phyloP scores from a whole-genome alignment of 2,329 filamentous ascomycete genomes.

The Colletotrichum tabaci region DNA sequence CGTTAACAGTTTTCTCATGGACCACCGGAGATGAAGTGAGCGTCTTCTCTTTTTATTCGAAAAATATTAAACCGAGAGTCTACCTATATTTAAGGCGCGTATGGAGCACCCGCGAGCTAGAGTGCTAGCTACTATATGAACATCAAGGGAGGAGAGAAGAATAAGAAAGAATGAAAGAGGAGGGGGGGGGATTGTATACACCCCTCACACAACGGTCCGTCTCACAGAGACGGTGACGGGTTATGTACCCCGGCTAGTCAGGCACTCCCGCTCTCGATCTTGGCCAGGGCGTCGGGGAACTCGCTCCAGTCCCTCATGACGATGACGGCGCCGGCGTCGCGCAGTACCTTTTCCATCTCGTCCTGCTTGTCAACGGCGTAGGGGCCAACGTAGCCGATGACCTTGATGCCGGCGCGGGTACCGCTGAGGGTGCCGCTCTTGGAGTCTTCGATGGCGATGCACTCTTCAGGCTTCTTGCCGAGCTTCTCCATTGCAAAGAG shows the following conservation, averaged over 20 bases:
- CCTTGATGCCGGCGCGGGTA: conserved; percentile 82
- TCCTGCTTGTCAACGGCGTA: conserved; percentile 75
- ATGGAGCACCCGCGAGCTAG: conserved; percentile 6
- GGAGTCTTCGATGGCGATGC: conserved; percentile 89
- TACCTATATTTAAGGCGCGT: conserved; percentile 12
- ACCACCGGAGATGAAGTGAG: conserved; percentile 54
- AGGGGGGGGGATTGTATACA: background rate
- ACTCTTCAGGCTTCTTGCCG: conserved; percentile 79
- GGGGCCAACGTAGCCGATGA: conserved; percentile 88
- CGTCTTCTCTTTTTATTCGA: background rate
- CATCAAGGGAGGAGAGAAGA: background rate
- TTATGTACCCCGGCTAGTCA: conserved; percentile 41
- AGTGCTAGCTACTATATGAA: conserved; percentile 10
- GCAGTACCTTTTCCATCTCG: conserved; percentile 75
- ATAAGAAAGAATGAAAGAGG: too few relatives aligned
- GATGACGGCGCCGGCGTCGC: conserved; percentile 72
- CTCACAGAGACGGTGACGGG: conserved; percentile 37
- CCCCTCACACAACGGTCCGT: too few relatives aligned
- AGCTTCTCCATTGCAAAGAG: conserved; percentile 81
- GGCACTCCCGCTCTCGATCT: conserved; percentile 52
- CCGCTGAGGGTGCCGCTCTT: conserved; percentile 84
- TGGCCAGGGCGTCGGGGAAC: conserved; percentile 63
- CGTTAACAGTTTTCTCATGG: conserved; percentile 92
- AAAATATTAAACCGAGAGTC: background rate
- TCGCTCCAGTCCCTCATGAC: conserved; percentile 74